Evolutionary conservation across 2,329 filamentous ascomycete species (phyloP).

Genomic region (Penicillium italicum): DNA sequence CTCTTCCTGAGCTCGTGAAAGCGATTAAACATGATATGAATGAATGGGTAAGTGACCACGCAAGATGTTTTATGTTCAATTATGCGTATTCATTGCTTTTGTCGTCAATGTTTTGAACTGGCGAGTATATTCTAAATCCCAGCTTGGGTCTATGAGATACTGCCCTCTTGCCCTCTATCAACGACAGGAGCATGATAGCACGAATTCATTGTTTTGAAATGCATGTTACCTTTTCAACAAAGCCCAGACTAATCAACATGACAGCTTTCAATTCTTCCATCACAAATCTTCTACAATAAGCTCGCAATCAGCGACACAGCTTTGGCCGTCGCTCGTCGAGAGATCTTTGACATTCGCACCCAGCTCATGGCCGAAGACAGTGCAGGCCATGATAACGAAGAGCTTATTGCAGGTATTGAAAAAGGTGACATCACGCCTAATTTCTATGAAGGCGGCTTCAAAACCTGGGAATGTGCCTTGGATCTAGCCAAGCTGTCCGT

Average conservation of each 20-base stretch:
- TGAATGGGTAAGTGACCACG: conserved; percentile 45
- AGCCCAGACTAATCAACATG: conserved; percentile 7
- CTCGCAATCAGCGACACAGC: conserved; percentile 41
- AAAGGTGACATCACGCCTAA: conserved; percentile 57
- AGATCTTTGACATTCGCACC: conserved; percentile 61
- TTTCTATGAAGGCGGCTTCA: conserved; percentile 65
- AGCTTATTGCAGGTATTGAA: conserved; percentile 48
- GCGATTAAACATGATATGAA: conserved; percentile 45
- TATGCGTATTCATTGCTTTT: not conserved
- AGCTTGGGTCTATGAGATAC: not conserved
- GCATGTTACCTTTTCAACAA: not conserved
- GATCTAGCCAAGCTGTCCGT: conserved; percentile 51
- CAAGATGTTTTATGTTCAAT: not conserved
- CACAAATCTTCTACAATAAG: conserved; percentile 57
- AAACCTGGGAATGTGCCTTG: conserved; percentile 64
- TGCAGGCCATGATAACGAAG: conserved; percentile 42
- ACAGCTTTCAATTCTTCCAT: conserved; percentile 55
- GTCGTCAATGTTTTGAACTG: not conserved
- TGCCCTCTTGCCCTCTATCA: not conserved
- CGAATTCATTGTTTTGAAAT: not conserved
- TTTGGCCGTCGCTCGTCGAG: conserved; percentile 51
- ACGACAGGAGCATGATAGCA: not conserved
- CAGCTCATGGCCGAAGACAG: conserved; percentile 60
- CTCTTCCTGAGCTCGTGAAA: conserved; percentile 32
- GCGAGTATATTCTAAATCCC: not conserved